Base-by-base conservation (phyloP, 257 asterid genomes). In the Thymus quinquecostatus region DNA sequence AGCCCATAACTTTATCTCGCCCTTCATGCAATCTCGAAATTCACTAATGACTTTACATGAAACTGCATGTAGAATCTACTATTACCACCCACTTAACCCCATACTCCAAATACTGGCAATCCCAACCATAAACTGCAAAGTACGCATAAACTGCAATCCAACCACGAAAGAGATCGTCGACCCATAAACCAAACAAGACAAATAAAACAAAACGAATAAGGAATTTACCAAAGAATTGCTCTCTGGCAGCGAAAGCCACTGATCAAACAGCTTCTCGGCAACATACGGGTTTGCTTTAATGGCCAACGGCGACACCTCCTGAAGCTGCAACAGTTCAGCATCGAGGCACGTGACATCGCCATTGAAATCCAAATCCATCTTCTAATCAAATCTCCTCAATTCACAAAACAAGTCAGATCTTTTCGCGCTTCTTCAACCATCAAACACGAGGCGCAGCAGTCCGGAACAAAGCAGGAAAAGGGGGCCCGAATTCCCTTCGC, bases 201-300 rank as follows among this genome's bases (percentile, higher is more conserved):
- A 44, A n/a, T n/a, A 7, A 7, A 44, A 2, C 6, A 30, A 40
- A 55, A 30, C 29, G 14, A 30, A 12, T 2, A 40, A 70, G 43
- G 8, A 58, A 70, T n/a, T 78, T 91, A 93, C 98, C 98, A 93
- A 75, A 2, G 87, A 73, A 58, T 79, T 69, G 75, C 97, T 87
- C 53, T 93, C 98, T 14, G 97, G 94, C 34, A 89, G 96, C 72
- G 98, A 91, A 43, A 93, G 94, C 98, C 98, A 93, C 80, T 89
- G 96, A 83, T 93, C 96, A 60, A 83, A 93, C 33, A 93, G 91
- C 86, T 86, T 88, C 80, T 89, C 97, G 9, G 98, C 94, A 40
- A 93, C 90, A 73, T 64, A 80, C 58, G 98, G 92, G 72, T 89
- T 91, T 64, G 96, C 87, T 81, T 86, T 90, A 71, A 93, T 84